phyloP scores from a whole-genome alignment of 2,329 filamentous ascomycete genomes.

The Ceratocystis albifundus region DNA sequence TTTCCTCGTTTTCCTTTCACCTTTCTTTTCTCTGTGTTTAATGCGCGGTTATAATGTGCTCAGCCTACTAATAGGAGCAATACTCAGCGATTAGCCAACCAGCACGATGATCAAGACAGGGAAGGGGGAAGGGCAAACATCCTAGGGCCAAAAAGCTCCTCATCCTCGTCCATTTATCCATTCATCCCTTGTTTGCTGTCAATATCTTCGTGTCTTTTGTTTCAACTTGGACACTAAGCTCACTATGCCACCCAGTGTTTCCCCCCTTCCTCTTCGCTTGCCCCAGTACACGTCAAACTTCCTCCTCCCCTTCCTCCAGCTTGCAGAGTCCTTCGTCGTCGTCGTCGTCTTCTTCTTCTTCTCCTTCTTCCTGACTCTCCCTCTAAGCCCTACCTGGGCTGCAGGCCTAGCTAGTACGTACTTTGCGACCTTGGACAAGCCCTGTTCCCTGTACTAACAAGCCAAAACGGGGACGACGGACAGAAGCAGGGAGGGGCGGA shows the following conservation, averaged over 20 bases:
- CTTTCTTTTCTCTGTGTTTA: background rate
- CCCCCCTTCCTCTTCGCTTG: background rate
- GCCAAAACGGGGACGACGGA: too few relatives aligned
- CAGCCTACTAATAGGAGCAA: background rate
- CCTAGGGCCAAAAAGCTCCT: background rate
- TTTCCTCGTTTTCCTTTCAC: too few relatives aligned
- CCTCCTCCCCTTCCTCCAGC: background rate
- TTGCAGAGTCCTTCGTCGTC: background rate
- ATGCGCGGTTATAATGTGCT: slow-evolving; percentile 8
- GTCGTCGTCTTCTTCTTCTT: too few relatives aligned
- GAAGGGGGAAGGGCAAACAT: background rate
- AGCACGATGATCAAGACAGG: background rate
- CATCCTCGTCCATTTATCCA: background rate
- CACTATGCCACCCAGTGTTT: background rate
- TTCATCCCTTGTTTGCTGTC: background rate
- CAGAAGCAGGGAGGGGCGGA: too few relatives aligned
- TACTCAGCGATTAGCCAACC: background rate
- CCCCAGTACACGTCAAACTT: background rate
- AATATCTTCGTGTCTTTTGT: background rate
- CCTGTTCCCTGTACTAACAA: too few relatives aligned
- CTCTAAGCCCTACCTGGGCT: too few relatives aligned
- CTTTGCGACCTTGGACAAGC: too few relatives aligned
- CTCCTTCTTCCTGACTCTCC: too few relatives aligned
- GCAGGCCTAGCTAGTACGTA: too few relatives aligned
- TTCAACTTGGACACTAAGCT: too few relatives aligned